phyloP scores from a whole-genome alignment of 2,329 filamentous ascomycete genomes.

The Claviceps humidiphila region DNA sequence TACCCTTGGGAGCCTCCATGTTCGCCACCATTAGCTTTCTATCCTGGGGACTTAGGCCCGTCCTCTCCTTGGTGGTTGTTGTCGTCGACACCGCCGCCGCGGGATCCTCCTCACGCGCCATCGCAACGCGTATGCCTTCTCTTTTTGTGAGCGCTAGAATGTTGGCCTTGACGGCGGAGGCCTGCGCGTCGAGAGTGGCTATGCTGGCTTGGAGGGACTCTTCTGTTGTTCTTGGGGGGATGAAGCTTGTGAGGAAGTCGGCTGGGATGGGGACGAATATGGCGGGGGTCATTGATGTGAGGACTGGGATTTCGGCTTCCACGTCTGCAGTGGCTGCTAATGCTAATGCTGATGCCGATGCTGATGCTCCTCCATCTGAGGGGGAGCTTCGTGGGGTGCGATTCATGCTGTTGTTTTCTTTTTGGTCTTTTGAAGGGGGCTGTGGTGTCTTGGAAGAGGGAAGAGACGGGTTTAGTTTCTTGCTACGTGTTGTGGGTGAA shows the following conservation, averaged over 20 bases:
- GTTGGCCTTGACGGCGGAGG: conserved; percentile 17
- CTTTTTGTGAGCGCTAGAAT: conserved; percentile 16
- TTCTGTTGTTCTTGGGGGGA: conserved; percentile 5
- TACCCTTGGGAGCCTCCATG: conserved; percentile 13
- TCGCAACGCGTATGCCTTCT: conserved; percentile 16
- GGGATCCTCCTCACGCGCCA: conserved; percentile 8
- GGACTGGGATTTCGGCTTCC: conserved; percentile 4
- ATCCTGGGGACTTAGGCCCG: neutral
- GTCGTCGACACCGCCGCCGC: neutral
- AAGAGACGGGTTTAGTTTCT: neutral
- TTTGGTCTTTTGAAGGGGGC: neutral
- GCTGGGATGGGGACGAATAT: conserved; percentile 22
- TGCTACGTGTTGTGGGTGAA: neutral
- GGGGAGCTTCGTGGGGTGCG: neutral
- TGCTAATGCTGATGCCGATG: neutral
- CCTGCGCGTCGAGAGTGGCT: conserved; percentile 13
- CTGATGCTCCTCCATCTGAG: too few species aligned
- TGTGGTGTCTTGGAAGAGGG: neutral
- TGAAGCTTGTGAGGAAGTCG: conserved; percentile 11
- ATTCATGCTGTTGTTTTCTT: neutral
- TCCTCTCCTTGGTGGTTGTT: neutral
- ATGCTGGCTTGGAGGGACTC: conserved; percentile 12
- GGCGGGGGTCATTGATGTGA: conserved; percentile 14
- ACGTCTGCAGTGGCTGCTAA: neutral
- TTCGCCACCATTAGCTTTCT: conserved; percentile 16